These are phyloP conservation scores for Cryptococcus wingfieldii DNA, from an alignment of 1,284 basidiomycete species.

Conservation along the genomic window DNA sequence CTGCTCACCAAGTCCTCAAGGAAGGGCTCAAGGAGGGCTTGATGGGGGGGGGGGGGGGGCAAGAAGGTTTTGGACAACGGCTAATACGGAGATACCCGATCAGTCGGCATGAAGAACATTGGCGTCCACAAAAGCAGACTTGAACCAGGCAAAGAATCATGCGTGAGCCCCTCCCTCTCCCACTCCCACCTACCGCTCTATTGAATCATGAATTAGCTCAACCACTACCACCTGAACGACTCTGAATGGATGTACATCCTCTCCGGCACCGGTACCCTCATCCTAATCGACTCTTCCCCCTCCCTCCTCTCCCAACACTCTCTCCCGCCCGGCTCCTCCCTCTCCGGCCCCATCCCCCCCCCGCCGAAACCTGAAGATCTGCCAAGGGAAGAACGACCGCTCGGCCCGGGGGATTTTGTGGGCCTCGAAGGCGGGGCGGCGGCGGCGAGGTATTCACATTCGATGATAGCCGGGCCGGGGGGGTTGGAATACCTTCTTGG, in stretches of 20 bases:
- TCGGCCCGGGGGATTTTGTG: slow-evolving; percentile 24
- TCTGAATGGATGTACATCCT: slow-evolving; percentile 30
- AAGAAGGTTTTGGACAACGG: neutral
- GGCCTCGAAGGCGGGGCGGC: slow-evolving; percentile 15
- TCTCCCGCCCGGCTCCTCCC: neutral
- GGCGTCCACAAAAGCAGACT: slow-evolving; percentile 27
- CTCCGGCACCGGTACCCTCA: slow-evolving; percentile 13
- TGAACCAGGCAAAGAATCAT: slow-evolving; percentile 18
- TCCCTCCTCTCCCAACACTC: slow-evolving; percentile 11
- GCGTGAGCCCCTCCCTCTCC: slow-evolving; percentile 6
- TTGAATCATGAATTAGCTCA: neutral
- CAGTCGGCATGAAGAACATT: slow-evolving; percentile 18
- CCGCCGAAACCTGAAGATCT: neutral
- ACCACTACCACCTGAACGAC: slow-evolving; percentile 21
- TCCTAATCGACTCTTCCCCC: slow-evolving; percentile 13
- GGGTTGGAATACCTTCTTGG: slow-evolving; percentile 27
- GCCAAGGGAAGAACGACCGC: slow-evolving; percentile 6
- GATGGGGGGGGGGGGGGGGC: too few relatives aligned
- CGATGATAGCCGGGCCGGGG: slow-evolving; percentile 13
- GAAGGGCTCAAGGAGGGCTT: too few relatives aligned
- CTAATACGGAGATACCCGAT: neutral
- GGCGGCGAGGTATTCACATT: slow-evolving; percentile 20
- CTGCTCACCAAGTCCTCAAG: too few relatives aligned
- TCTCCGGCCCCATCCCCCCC: neutral
- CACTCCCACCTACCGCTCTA: neutral